These are phyloP conservation scores for Naganishia sp. DNA, from an alignment of 1,284 basidiomycete genomes.

Conservation along the genomic window DNA sequence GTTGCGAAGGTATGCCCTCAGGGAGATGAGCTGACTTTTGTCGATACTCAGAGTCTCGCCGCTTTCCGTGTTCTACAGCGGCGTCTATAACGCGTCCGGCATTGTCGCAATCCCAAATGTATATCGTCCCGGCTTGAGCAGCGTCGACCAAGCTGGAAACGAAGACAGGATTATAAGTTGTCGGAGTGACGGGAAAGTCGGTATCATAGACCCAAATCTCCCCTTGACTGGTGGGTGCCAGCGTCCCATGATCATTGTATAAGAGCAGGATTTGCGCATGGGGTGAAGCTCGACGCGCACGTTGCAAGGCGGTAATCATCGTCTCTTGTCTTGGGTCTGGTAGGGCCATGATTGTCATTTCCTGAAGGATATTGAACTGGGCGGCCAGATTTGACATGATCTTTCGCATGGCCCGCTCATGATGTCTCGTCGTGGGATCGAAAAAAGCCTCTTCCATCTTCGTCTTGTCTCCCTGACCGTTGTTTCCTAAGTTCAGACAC, in stretches of 20 bases:
- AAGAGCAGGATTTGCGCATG: constrained; percentile 31
- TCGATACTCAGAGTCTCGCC: constrained; percentile 21
- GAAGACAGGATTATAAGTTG: constrained; percentile 33
- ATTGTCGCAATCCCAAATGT: constrained; percentile 35
- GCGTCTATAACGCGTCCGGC: constrained; percentile 29
- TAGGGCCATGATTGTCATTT: constrained; percentile 28
- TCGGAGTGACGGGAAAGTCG: constrained; percentile 32
- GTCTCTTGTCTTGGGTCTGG: constrained; percentile 33
- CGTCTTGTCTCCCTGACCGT: constrained; percentile 15
- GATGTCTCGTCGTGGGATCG: constrained; percentile 32
- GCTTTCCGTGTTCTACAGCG: constrained; percentile 31
- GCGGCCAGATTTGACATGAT: constrained; percentile 31
- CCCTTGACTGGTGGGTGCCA: constrained; percentile 32
- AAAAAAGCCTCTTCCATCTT: constrained; percentile 33
- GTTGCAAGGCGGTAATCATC: constrained; percentile 13
- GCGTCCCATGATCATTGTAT: constrained; percentile 30
- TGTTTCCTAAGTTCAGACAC: constrained; percentile 32
- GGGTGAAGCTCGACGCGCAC: constrained; percentile 23
- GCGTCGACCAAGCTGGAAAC: constrained; percentile 28
- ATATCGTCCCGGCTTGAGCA: constrained; percentile 28
- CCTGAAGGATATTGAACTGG: constrained; percentile 21
- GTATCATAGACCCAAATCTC: constrained; percentile 35
- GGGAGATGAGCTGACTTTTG: constrained; percentile 5
- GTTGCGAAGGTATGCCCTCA: constrained; percentile 10
- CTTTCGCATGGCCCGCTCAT: constrained; percentile 32